Evolutionary conservation across 805 yeast genomes (phyloP).

Genomic region (Ogataea neopini): DNA sequence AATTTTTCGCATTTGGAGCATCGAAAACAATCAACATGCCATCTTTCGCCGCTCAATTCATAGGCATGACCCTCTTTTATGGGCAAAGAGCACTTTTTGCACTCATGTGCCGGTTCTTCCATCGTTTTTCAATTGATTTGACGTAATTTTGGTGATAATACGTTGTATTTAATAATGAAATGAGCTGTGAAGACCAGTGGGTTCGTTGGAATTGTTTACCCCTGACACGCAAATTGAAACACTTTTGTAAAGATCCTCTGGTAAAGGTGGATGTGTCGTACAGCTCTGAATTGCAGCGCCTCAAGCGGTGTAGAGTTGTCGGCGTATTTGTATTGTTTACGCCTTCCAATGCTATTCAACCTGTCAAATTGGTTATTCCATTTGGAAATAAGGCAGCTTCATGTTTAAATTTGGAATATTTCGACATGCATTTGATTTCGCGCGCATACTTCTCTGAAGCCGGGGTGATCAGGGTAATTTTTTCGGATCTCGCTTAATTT

Average conservation of each 20-base stretch:
- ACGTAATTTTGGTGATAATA: neutral
- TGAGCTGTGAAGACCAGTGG: no score
- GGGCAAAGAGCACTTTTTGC: slow-evolving; percentile 45
- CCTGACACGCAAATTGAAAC: neutral
- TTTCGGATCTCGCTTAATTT: neutral
- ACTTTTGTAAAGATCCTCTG: neutral
- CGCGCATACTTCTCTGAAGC: slow-evolving; percentile 4
- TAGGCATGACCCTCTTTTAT: slow-evolving; percentile 92
- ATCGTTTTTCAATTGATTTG: neutral
- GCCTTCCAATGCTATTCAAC: neutral
- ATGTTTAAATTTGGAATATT: slow-evolving; percentile 7
- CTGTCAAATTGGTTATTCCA: neutral
- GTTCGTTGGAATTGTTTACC: neutral
- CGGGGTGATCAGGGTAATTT: slow-evolving; percentile 8
- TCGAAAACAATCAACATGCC: slow-evolving; percentile 93
- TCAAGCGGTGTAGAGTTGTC: neutral
- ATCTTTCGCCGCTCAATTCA: slow-evolving; percentile 89
- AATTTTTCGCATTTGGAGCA: slow-evolving; percentile 82
- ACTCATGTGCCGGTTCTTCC: slow-evolving; percentile 25
- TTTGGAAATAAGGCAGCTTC: slow-evolving; percentile 1
- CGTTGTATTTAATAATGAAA: no score
- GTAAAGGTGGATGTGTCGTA: neutral
- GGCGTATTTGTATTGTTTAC: neutral
- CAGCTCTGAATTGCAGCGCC: neutral
- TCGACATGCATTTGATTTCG: slow-evolving; percentile 3